Percentiles rank a stretch among this genome's conserved stretches.
Conservation (phyloP, 2,329 filamentous ascomycete species). For the Fusarium tricinctum region DNA sequence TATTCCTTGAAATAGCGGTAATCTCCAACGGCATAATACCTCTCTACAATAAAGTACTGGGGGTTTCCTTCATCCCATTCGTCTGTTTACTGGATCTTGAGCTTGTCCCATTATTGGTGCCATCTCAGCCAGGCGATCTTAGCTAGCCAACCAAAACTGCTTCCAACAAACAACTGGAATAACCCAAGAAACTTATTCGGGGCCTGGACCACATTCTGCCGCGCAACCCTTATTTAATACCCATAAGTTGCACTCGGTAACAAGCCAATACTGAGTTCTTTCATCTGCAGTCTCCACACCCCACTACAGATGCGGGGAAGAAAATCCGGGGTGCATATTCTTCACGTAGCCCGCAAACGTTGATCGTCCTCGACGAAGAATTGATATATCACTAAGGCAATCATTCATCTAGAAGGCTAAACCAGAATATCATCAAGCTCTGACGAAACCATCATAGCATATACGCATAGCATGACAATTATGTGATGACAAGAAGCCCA, state of each 20-base stretch:
- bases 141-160: neutral
- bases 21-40: too few species aligned
- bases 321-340: constrained; percentile 48
- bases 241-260: neutral
- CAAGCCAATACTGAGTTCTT: constrained; percentile 8
- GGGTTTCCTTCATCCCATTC: neutral
- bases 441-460: neutral
- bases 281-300: constrained; percentile 29
- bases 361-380: constrained; percentile 3
- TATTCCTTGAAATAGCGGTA: neutral
- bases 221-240: neutral
- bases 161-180: neutral
- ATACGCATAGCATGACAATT: neutral
- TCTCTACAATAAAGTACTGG: neutral
- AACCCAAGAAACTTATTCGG: neutral
- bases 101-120: neutral
- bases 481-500: neutral
- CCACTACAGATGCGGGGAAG: constrained; percentile 43
- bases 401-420: neutral
- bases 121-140: neutral
- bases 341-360: constrained; percentile 16
- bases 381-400: constrained; percentile 18
- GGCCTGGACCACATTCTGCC: neutral
- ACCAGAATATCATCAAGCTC: neutral
- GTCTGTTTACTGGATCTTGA: neutral